Conservation (phyloP, 331 rosid genomes). For the Erythrophleum ivorense region DNA sequence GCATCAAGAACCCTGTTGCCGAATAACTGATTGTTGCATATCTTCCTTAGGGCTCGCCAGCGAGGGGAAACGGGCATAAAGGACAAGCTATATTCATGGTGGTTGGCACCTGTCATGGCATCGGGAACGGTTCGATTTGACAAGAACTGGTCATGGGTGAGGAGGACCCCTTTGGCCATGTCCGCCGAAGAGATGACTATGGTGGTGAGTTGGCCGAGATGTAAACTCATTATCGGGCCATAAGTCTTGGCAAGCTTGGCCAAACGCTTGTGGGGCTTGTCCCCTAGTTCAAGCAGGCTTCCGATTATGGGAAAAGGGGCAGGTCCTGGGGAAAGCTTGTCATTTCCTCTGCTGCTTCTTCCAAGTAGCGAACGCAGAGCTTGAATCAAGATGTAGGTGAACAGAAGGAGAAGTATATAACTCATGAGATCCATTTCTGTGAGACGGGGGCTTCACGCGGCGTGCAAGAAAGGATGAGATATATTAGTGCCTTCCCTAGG, state of each 20-base stretch:
- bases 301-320: constrained; percentile 49
- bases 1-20: constrained; percentile 42
- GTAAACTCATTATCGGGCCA: constrained; percentile 39
- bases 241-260: constrained; percentile 42
- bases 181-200: constrained; percentile 49
- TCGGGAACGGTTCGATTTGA: constrained; percentile 44
- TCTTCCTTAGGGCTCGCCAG: constrained; percentile 49
- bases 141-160: constrained; percentile 48
- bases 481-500: too few species aligned
- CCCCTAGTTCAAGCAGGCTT: constrained; percentile 44
- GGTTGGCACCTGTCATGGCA: constrained; percentile 23
- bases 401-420: neutral
- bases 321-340: constrained; percentile 66
- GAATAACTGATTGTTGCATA: constrained; percentile 49
- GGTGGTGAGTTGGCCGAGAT: constrained; percentile 28
- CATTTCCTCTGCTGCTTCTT: neutral
- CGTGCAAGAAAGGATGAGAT: too few species aligned
- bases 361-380: neutral
- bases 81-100: constrained; percentile 32
- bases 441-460: neutral
- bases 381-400: constrained; percentile 30
- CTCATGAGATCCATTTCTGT: neutral
- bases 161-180: constrained; percentile 41
- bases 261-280: constrained; percentile 57
- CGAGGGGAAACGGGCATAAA: constrained; percentile 47